A percentile compares a stretch with the other conserved stretches of the same genome.
Evolutionary conservation across 176 grass and related monocot species (phyloP).

Genomic region (Carex pumila): DNA sequence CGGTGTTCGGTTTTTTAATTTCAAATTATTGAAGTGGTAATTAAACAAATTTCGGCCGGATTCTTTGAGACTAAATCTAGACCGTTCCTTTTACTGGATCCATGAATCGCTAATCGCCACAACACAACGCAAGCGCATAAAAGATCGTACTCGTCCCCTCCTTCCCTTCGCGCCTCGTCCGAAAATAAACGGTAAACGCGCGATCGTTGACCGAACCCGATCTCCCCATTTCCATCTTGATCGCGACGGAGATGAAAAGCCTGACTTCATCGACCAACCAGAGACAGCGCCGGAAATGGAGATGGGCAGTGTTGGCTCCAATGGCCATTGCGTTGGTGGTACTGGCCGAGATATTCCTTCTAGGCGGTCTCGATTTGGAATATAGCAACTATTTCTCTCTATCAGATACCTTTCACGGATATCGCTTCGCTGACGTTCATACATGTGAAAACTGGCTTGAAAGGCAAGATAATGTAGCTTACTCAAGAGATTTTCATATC

Average conservation of each 20-base stretch:
- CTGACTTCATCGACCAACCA: not conserved
- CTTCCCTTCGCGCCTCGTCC: not conserved
- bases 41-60: no score
- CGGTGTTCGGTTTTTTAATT: no score
- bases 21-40: no score
- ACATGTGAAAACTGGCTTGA: constrained; percentile 12
- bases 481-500: not conserved
- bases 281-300: constrained; percentile 3
- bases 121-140: not conserved
- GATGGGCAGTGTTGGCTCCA: not conserved
- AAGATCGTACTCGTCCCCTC: not conserved
- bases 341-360: not conserved
- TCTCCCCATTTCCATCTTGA: not conserved
- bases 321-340: not conserved
- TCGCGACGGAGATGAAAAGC: not conserved
- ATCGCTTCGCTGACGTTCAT: not conserved
- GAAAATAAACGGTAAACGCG: not conserved
- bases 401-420: not conserved
- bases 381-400: not conserved
- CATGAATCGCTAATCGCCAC: not conserved
- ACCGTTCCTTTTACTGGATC: no score
- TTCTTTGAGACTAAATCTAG: no score
- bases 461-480: not conserved
- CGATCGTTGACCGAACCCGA: not conserved
- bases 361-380: constrained; percentile 4